Base-by-base conservation (phyloP, 768 basidiomycete genomes). In the Tylopilus sp. region DNA sequence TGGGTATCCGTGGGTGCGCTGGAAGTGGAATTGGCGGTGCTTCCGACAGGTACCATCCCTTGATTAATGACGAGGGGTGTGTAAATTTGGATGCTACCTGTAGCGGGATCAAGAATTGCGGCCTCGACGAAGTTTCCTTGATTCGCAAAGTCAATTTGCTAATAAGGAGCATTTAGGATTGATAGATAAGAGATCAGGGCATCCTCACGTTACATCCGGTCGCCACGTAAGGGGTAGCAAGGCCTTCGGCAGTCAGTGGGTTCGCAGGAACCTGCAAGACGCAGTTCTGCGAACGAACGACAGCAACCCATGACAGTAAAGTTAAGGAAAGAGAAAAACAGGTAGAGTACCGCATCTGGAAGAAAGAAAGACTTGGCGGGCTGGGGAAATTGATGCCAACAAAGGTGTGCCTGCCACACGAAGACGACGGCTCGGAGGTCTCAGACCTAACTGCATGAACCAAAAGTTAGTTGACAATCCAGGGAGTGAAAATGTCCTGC, bases 21-120 rank as follows among this genome's bases (percentile, higher is more conserved):
- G 0, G 41, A 30, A 22, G n/a, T 26, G 7, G 40, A 28, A 38
- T 45, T 23, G 4, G 40, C 40, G 18, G 18, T 33, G 42, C 53
- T 55, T 20, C 48, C 61, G 18, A 53, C 28, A 22, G 62, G 49
- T 7, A 20, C 44, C 64, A 65, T 65, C n/a, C 64, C 64, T 1
- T 59, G 55, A 46, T 65, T 65, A 48, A 65, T 67, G 18, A 65
- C 64, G n/a, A 65, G 65, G 20, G 64, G 64, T 42, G 4, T 64
- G 22, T 65, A 65, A 12, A 67, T 65, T 25, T 67, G 56, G 21
- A 65, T 59, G 18, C 31, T 40, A 17, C 64, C 65, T 15, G 64
- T 67, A 4, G 62, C 53, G 3, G 65, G 65, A 50, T 67, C 64
- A 13, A 67, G 54, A 28, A 65, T 67, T n/a, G 57, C 65, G 1